Conservation (phyloP, 345 rosid genomes). For the Xanthoceras sorbifolium region DNA sequence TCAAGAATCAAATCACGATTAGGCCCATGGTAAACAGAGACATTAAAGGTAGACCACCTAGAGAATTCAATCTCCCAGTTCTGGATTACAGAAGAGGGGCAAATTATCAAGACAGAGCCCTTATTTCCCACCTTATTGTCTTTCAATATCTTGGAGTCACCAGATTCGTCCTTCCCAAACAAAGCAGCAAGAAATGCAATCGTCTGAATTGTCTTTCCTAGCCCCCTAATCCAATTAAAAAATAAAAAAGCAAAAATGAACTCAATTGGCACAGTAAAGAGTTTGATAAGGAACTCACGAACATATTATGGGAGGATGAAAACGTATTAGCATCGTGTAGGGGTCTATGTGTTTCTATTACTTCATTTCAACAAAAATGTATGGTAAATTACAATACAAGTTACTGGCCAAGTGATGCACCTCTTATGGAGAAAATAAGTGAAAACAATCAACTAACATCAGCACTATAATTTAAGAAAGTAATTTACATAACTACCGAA, state of each 20-base stretch:
- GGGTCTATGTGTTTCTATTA: no score
- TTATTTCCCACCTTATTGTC: conserved; percentile 34
- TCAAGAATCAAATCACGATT: conserved; percentile 74
- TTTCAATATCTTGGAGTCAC: conserved; percentile 26
- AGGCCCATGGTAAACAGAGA: conserved; percentile 77
- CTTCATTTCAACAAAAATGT: no score
- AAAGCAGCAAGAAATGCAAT: conserved; percentile 93
- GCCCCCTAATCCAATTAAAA: conserved; percentile 54
- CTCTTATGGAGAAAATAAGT: background rate
- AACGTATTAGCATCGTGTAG: no score
- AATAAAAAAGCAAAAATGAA: background rate
- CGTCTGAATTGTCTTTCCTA: conserved; percentile 95
- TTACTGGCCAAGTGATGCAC: background rate
- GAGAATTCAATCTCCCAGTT: conserved; percentile 96
- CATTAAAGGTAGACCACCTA: conserved; percentile 74
- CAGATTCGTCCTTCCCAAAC: conserved; percentile 63
- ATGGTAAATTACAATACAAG: background rate
- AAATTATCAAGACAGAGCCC: conserved; percentile 71
- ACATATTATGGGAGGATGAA: no score
- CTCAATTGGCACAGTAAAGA: conserved; percentile 2
- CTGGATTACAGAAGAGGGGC: conserved; percentile 86
- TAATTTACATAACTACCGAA: background rate
- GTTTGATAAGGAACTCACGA: background rate
- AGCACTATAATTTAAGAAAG: no score
- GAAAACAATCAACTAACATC: background rate